These are phyloP conservation scores for Epichloe typhina DNA, from an alignment of 2,329 filamentous ascomycete species.

Conservation along the genomic window DNA sequence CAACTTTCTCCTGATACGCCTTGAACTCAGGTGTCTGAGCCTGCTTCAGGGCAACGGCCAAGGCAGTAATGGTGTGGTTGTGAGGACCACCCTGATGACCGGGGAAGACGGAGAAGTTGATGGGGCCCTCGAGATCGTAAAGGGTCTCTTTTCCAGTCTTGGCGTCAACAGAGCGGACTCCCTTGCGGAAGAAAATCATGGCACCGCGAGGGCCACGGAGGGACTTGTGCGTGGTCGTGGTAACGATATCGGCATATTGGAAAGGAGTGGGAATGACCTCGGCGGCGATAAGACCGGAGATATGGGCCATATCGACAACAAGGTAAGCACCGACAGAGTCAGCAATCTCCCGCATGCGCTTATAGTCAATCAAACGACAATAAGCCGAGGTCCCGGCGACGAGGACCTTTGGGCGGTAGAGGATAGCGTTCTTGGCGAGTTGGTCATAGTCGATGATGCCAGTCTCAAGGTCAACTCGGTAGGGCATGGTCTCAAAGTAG, in stretches of 20 bases:
- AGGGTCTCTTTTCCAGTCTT: constrained; percentile 83
- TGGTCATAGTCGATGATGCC: constrained; percentile 95
- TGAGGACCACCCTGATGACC: constrained; percentile 97
- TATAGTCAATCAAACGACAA: constrained; percentile 95
- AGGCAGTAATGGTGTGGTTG: constrained; percentile 98
- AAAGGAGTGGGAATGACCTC: constrained; percentile 92
- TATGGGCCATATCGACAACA: constrained; percentile 96
- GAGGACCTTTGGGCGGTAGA: constrained; percentile 93
- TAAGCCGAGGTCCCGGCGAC: constrained; percentile 96
- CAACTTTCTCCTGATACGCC: constrained; percentile 83
- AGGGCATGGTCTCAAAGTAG: constrained; percentile 98
- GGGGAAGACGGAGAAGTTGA: constrained; percentile 99
- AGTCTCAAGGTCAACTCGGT: constrained; percentile 77
- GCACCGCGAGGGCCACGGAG: constrained; percentile 92
- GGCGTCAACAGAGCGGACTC: constrained; percentile 75
- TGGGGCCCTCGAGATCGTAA: constrained; percentile 89
- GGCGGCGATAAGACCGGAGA: constrained; percentile 87
- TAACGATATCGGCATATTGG: constrained; percentile 85
- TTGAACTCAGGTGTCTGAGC: constrained; percentile 83
- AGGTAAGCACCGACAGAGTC: constrained; percentile 91
- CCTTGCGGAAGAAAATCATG: constrained; percentile 99
- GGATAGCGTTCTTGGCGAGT: constrained; percentile 75
- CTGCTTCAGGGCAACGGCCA: constrained; percentile 91
- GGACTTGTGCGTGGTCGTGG: constrained; percentile 98
- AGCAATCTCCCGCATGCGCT: constrained; percentile 88